Conservation (phyloP, 2,329 filamentous ascomycete species). For the Penicillium sp. region DNA sequence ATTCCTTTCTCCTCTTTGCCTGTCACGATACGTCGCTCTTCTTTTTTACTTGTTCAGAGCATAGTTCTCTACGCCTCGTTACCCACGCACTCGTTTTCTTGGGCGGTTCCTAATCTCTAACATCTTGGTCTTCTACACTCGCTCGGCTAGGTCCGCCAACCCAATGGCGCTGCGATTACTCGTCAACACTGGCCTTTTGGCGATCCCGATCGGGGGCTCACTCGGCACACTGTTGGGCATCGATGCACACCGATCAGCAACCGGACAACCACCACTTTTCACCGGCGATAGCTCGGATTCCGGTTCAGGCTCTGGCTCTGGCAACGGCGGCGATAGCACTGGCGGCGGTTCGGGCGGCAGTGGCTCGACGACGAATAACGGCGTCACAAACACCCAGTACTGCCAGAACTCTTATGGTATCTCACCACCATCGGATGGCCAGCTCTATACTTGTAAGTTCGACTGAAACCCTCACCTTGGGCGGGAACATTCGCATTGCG, state of each 20-base stretch:
- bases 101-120: not conserved
- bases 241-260: conserved; percentile 47
- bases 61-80: not conserved
- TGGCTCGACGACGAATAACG: conserved; percentile 33
- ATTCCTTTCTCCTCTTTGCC: not conserved
- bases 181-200: conserved; percentile 54
- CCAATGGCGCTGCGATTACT: conserved; percentile 45
- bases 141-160: not conserved
- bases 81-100: not conserved
- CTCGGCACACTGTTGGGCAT: conserved; percentile 55
- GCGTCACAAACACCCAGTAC: conserved; percentile 39
- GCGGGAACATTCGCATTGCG: not conserved
- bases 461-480: not conserved
- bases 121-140: not conserved
- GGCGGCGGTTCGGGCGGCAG: conserved; percentile 16
- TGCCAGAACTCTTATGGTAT: conserved; percentile 53
- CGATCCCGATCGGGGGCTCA: conserved; percentile 54
- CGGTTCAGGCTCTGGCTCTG: conserved; percentile 6
- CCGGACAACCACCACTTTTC: conserved; percentile 52
- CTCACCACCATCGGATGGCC: conserved; percentile 46
- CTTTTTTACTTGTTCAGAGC: too few species aligned
- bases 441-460: conserved; percentile 53
- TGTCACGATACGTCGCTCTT: not conserved
- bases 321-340: conserved; percentile 18
- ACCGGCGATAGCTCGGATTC: conserved; percentile 29